A percentile compares a stretch with the other conserved stretches of the same genome.
Evolutionary conservation across 257 asterid genomes (phyloP).

Genomic region (Solanum ahanhuiri): DNA sequence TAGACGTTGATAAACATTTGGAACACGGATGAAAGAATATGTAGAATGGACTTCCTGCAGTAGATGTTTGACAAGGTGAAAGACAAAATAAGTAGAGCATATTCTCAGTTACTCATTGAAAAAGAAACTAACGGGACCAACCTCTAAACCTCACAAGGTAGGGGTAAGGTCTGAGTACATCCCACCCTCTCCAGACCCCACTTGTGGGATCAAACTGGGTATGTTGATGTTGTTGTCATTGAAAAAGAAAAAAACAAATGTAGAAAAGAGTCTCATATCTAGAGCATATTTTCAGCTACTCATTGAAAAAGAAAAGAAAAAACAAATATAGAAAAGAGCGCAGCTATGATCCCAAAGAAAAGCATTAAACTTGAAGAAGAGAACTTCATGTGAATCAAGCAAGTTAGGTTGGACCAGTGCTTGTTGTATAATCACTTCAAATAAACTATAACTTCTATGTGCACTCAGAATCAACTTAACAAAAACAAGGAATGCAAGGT

Average conservation of each 20-base stretch:
- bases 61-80: background rate
- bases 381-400: background rate
- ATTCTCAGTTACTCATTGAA: background rate
- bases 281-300: background rate
- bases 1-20: constrained; percentile 62
- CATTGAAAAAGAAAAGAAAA: background rate
- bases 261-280: background rate
- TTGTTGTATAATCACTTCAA: background rate
- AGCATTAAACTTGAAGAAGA: background rate
- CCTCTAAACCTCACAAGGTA: background rate
- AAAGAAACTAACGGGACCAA: background rate
- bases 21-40: constrained; percentile 52
- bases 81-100: background rate
- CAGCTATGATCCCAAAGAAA: background rate
- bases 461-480: background rate
- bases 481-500: background rate
- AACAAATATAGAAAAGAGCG: background rate
- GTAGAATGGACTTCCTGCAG: constrained; percentile 82
- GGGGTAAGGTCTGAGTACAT: background rate
- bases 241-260: background rate
- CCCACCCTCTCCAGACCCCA: background rate
- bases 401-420: background rate
- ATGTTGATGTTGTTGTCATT: background rate
- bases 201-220: background rate
- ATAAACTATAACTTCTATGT: background rate